These are phyloP conservation scores for Drechslerella stenobrocha DNA, from an alignment of 2,329 filamentous ascomycete genomes.

Conservation along the genomic window DNA sequence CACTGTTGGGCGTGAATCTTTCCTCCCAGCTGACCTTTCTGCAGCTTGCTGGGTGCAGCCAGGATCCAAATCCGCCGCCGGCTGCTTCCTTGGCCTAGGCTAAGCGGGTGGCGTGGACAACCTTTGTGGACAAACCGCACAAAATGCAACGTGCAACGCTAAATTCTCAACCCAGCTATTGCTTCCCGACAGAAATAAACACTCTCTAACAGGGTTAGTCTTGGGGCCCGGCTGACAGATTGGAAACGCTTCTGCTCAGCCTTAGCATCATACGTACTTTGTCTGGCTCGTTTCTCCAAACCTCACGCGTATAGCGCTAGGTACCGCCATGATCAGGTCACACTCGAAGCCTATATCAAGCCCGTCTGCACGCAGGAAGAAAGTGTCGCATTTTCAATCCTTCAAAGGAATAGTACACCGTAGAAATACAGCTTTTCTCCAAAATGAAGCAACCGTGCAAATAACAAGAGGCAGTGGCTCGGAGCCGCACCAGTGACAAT, in stretches of 20 bases:
- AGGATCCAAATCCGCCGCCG: conserved; percentile 4
- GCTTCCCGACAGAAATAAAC: neutral
- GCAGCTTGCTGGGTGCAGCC: conserved; percentile 20
- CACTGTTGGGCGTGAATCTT: conserved; percentile 19
- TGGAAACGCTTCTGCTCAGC: neutral
- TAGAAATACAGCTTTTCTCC: neutral
- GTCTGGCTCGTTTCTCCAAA: too few species aligned
- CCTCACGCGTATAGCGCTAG: too few species aligned
- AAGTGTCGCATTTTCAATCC: too few species aligned
- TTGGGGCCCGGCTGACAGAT: too few species aligned
- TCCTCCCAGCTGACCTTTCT: conserved; percentile 46
- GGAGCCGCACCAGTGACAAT: conserved; percentile 52
- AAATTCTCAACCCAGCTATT: neutral
- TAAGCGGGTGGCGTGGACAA: neutral
- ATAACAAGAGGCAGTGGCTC: too few species aligned
- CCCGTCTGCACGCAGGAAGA: too few species aligned
- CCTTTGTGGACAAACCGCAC: too few species aligned
- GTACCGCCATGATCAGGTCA: neutral
- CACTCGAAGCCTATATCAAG: neutral
- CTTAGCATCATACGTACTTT: neutral
- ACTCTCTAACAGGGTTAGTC: too few species aligned
- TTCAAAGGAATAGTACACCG: too few species aligned
- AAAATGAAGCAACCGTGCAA: too few species aligned
- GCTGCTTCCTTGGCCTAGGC: neutral
- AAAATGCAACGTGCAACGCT: conserved; percentile 9